Conservation (phyloP, 2,329 filamentous ascomycete genomes). For the Calonectria pauciramosa region DNA sequence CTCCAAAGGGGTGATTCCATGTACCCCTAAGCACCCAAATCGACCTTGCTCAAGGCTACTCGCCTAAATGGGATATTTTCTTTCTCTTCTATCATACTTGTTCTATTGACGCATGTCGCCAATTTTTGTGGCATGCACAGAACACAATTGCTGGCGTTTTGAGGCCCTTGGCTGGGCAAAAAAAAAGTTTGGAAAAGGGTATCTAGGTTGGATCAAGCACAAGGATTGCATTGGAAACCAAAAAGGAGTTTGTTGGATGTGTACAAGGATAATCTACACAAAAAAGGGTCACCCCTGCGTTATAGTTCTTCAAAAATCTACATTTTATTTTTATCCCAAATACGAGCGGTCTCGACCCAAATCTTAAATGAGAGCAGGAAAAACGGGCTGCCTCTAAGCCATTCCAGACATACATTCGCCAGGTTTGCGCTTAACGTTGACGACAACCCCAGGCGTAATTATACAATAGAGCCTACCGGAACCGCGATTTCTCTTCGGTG, state of each 20-base stretch:
- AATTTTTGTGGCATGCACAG: not conserved
- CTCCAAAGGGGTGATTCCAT: slow-evolving; percentile 50
- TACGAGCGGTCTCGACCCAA: not conserved
- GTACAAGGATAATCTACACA: slow-evolving; percentile 2
- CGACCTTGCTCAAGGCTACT: not conserved
- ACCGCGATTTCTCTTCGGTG: not conserved
- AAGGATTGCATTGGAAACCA: not conserved
- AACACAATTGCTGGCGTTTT: slow-evolving; percentile 2
- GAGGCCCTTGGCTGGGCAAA: not conserved
- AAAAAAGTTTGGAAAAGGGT: not conserved
- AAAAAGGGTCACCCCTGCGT: slow-evolving; percentile 3
- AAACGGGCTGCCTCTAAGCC: not conserved
- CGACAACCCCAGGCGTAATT: not conserved
- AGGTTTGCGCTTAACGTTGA: not conserved
- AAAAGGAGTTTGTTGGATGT: slow-evolving; percentile 4
- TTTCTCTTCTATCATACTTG: slow-evolving; percentile 30
- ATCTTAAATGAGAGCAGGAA: not conserved
- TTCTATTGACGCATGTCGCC: not conserved
- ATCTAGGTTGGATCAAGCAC: not conserved
- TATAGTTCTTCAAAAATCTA: not conserved
- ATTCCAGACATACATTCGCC: not conserved
- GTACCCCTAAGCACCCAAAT: slow-evolving; percentile 33
- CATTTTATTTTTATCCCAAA: not conserved
- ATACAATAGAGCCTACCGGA: not conserved
- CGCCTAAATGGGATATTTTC: slow-evolving; percentile 30